These are phyloP conservation scores for Diplodia corticola DNA, from an alignment of 2,329 filamentous ascomycete genomes.

Conservation along the genomic window DNA sequence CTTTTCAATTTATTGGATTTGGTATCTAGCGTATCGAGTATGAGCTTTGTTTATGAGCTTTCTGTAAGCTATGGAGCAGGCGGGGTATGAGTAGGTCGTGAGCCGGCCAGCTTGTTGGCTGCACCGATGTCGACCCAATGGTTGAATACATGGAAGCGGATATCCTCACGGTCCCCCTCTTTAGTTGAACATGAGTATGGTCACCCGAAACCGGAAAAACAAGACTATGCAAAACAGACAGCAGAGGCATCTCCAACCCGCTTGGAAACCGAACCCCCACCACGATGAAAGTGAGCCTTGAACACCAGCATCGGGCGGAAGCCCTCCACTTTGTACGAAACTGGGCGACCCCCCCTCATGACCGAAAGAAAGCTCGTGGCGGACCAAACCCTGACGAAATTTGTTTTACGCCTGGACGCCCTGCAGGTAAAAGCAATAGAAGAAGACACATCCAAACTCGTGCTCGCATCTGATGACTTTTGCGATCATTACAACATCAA, in stretches of 20 bases:
- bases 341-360: background rate
- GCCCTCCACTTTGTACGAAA: background rate
- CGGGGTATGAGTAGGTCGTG: background rate
- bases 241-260: slow-evolving; percentile 1
- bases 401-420: slow-evolving; percentile 20
- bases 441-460: slow-evolving; percentile 20
- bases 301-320: background rate
- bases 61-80: background rate
- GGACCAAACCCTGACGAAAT: slow-evolving; percentile 16
- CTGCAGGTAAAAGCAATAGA: slow-evolving; percentile 18
- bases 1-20: slow-evolving; percentile 15
- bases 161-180: slow-evolving; percentile 6
- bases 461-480: slow-evolving; percentile 13
- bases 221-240: background rate
- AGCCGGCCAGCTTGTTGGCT: background rate
- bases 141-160: background rate
- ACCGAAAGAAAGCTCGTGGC: slow-evolving; percentile 12
- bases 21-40: slow-evolving; percentile 7
- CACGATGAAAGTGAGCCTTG: background rate
- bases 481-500: slow-evolving; percentile 12
- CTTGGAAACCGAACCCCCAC: background rate
- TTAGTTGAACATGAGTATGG: slow-evolving; percentile 21
- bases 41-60: background rate
- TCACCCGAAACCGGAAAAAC: background rate
- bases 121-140: background rate